Base-by-base conservation (phyloP, 2,329 filamentous ascomycete genomes). In the Diaporthe sp. region DNA sequence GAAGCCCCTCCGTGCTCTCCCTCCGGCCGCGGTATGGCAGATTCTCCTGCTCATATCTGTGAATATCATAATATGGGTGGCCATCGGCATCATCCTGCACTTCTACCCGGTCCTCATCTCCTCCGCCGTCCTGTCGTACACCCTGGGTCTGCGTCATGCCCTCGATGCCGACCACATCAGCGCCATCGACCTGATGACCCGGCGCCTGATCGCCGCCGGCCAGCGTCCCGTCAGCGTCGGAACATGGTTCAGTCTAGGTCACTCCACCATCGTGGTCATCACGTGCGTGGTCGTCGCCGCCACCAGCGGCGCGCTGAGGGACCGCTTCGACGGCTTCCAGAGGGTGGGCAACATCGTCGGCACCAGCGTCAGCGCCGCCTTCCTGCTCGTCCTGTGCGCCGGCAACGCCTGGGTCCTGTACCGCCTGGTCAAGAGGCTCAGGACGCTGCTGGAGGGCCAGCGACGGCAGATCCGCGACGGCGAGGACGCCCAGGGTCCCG, bases 161-260 rank as follows among this genome's bases (percentile, higher is more conserved):
- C 91, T 98, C 58, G 97, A 98, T 81, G 97, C 96, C n/a, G 96
- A 98, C 84, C 97, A 98, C 82, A 90, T 89, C 80, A 84, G 85
- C 79, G 96, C 96, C 77, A 99, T 98, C 80, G 96, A 98, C 84
- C 89, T 98, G 50, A 97, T 97, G 92, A 98, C 97, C 0, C 90
- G 97, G 4, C 92, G 96, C 9, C 90, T 98, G 33, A 91, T 98
- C 50, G 96, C 96, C 0, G 90, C 94, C 0, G 95, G 95, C 25
- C 95, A 97, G 81, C 91, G 91, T 2, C 96, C 96, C 2, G 95
- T 97, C 15, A 96, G 96, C 0, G 96, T 98, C 1, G 97, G 96
- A 57, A 98, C 95, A 1, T 98, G 95, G 82, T 98, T 99, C 86
- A 96, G 94, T 0, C 89, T 98, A 0, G 96, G 97, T 0, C 96